Percentiles rank a stretch among this genome's conserved stretches.
These are phyloP conservation scores for Penicillium psychrofluorescens DNA, from an alignment of 495 filamentous ascomycete genomes.

Conservation along the genomic window DNA sequence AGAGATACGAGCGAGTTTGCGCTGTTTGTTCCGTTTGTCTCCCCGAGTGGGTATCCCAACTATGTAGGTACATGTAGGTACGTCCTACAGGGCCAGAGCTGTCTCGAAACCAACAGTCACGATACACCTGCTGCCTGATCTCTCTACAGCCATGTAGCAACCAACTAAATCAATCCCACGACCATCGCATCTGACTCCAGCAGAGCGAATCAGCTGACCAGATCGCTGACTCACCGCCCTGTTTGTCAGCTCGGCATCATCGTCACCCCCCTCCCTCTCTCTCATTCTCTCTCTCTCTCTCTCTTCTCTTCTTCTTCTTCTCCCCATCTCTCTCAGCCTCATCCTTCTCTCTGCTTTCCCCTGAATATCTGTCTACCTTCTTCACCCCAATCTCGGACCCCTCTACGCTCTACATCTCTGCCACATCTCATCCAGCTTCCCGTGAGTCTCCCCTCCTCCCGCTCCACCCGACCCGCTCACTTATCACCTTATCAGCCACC, in stretches of 20 bases:
- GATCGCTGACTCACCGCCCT: constrained; percentile 24
- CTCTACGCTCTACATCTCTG: constrained; percentile 13
- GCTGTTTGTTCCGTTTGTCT: constrained; percentile 13
- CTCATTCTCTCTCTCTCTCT: constrained; percentile 8
- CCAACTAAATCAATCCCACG: too few relatives aligned
- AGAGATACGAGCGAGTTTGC: constrained; percentile 12
- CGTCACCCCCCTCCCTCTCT: neutral
- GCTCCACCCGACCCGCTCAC: constrained; percentile 17
- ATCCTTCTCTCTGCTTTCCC: constrained; percentile 7
- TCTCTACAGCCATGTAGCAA: too few relatives aligned
- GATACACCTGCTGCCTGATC: too few relatives aligned
- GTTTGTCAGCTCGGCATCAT: too few relatives aligned
- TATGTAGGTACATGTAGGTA: too few relatives aligned
- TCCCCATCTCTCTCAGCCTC: constrained; percentile 8
- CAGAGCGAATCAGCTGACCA: too few relatives aligned
- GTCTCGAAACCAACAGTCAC: too few relatives aligned
- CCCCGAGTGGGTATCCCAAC: too few relatives aligned
- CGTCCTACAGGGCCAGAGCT: too few relatives aligned
- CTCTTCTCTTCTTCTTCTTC: constrained; percentile 8
- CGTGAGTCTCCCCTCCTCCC: constrained; percentile 1
- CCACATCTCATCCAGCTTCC: constrained; percentile 1
- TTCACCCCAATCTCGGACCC: constrained; percentile 3
- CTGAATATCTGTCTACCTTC: constrained; percentile 6
- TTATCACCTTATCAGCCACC: constrained; percentile 37
- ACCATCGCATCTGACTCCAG: too few relatives aligned